Conservation (phyloP, 176 grass and related monocot species). For the Chloris gayana region DNA sequence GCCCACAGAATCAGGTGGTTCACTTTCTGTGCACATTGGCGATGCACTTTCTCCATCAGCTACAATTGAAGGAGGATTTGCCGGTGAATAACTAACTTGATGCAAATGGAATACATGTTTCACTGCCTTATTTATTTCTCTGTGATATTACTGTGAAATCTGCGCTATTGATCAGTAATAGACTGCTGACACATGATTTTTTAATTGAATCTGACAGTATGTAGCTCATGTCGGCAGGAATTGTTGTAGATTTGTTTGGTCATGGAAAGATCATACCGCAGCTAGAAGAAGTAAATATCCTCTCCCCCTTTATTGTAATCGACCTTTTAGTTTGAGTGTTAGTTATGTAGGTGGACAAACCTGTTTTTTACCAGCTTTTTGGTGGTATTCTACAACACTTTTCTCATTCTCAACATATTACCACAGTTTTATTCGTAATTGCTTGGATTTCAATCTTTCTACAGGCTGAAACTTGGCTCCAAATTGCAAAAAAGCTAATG, state of each 20-base stretch:
- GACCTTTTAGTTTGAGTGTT: too few relatives aligned
- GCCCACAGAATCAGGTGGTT: slow-evolving; percentile 72
- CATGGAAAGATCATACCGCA: slow-evolving; percentile 85
- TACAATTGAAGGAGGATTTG: slow-evolving; percentile 78
- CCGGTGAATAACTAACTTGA: slow-evolving; percentile 59
- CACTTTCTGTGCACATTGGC: slow-evolving; percentile 70
- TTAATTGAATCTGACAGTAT: neutral
- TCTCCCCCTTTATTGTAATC: too few relatives aligned
- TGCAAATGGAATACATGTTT: slow-evolving; percentile 31
- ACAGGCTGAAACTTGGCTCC: slow-evolving; percentile 81
- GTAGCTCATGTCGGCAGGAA: slow-evolving; percentile 51
- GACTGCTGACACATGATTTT: neutral
- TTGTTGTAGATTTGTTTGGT: slow-evolving; percentile 90
- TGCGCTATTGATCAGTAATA: slow-evolving; percentile 5
- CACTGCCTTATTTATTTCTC: slow-evolving; percentile 13
- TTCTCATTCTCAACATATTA: neutral
- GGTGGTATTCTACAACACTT: neutral
- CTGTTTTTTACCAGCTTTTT: too few relatives aligned
- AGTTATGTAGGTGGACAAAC: too few relatives aligned
- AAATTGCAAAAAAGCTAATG: slow-evolving; percentile 80
- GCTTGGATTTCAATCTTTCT: slow-evolving; percentile 31
- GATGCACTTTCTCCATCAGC: slow-evolving; percentile 89
- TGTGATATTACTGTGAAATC: neutral
- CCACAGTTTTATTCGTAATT: neutral
- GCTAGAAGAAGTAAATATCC: slow-evolving; percentile 65